phyloP scores from a whole-genome alignment of 2,329 filamentous ascomycete species.

The Cytospora chrysosperma region DNA sequence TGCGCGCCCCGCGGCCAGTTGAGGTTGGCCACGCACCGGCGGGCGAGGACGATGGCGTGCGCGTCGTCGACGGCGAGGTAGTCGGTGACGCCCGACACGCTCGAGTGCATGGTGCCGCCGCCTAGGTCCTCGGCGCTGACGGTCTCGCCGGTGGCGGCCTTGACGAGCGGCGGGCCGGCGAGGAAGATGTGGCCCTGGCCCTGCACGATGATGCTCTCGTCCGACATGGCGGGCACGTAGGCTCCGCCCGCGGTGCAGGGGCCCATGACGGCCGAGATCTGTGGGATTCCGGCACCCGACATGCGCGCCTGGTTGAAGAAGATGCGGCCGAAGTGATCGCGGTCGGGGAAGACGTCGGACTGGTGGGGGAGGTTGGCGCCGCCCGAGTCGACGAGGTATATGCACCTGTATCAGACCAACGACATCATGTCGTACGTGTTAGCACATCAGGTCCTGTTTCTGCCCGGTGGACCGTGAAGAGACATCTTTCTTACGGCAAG shows the following conservation, averaged over 20 bases:
- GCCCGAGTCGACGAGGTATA: slow-evolving; percentile 95
- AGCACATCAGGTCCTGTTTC: background rate
- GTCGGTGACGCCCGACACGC: slow-evolving; percentile 89
- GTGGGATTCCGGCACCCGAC: slow-evolving; percentile 84
- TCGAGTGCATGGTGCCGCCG: slow-evolving; percentile 84
- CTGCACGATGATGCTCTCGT: slow-evolving; percentile 95
- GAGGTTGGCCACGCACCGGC: slow-evolving; percentile 81
- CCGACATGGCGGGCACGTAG: slow-evolving; percentile 95
- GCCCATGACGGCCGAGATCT: slow-evolving; percentile 95
- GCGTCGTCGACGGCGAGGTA: slow-evolving; percentile 94
- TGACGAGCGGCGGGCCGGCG: slow-evolving; percentile 89
- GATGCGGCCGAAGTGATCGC: slow-evolving; percentile 93
- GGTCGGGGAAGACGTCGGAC: slow-evolving; percentile 91
- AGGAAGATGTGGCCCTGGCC: slow-evolving; percentile 98
- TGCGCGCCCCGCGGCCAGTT: slow-evolving; percentile 71
- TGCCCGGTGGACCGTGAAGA: background rate
- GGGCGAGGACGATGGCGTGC: slow-evolving; percentile 82
- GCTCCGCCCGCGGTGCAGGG: slow-evolving; percentile 94
- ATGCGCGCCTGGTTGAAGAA: slow-evolving; percentile 98
- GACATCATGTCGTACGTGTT: background rate
- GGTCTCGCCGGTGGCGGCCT: slow-evolving; percentile 91
- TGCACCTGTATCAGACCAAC: slow-evolving; percentile 60
- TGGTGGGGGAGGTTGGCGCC: slow-evolving; percentile 95
- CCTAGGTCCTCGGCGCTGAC: slow-evolving; percentile 90
- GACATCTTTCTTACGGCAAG: slow-evolving; percentile 52